These are phyloP conservation scores for Hyphopichia burtonii DNA, from an alignment of 1,139 yeast genomes.

Conservation along the genomic window DNA sequence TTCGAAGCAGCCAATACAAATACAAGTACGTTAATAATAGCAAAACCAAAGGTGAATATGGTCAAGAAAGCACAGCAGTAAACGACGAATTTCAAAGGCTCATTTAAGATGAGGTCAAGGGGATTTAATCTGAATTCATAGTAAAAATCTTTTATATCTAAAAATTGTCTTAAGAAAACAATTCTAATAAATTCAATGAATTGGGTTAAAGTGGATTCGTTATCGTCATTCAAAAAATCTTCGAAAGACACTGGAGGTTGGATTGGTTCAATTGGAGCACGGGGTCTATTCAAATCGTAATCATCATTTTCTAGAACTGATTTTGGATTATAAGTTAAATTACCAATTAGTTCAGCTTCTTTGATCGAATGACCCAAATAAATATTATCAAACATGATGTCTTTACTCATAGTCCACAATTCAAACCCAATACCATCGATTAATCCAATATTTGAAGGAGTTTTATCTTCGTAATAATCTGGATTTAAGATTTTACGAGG, in stretches of 20 bases:
- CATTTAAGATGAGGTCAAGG: slow-evolving; percentile 31
- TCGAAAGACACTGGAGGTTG: slow-evolving; percentile 43
- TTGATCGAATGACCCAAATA: slow-evolving; percentile 78
- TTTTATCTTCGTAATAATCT: slow-evolving; percentile 54
- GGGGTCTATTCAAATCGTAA: slow-evolving; percentile 37
- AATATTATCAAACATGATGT: slow-evolving; percentile 76
- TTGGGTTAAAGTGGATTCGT: slow-evolving; percentile 16
- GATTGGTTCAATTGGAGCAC: slow-evolving; percentile 33
- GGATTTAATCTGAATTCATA: slow-evolving; percentile 44
- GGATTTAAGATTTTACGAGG: slow-evolving; percentile 72
- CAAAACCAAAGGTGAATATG: slow-evolving; percentile 41
- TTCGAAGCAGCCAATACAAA: slow-evolving; percentile 10
- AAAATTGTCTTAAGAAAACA: slow-evolving; percentile 19
- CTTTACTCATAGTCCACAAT: slow-evolving; percentile 81
- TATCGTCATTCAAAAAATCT: slow-evolving; percentile 32
- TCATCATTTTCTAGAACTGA: slow-evolving; percentile 49
- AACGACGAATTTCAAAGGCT: slow-evolving; percentile 50
- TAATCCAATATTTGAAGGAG: slow-evolving; percentile 62
- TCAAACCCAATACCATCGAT: slow-evolving; percentile 88
- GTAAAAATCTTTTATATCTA: slow-evolving; percentile 31
- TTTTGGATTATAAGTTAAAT: slow-evolving; percentile 68
- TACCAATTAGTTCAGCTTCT: slow-evolving; percentile 85
- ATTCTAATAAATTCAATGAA: slow-evolving; percentile 20
- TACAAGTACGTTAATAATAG: slow-evolving; percentile 34
- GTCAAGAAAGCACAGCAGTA: slow-evolving; percentile 44